A percentile compares a stretch with the other conserved stretches of the same genome.
These are phyloP conservation scores for Colletotrichum sansevieriae DNA, from an alignment of 2,329 filamentous ascomycete genomes.

Conservation along the genomic window DNA sequence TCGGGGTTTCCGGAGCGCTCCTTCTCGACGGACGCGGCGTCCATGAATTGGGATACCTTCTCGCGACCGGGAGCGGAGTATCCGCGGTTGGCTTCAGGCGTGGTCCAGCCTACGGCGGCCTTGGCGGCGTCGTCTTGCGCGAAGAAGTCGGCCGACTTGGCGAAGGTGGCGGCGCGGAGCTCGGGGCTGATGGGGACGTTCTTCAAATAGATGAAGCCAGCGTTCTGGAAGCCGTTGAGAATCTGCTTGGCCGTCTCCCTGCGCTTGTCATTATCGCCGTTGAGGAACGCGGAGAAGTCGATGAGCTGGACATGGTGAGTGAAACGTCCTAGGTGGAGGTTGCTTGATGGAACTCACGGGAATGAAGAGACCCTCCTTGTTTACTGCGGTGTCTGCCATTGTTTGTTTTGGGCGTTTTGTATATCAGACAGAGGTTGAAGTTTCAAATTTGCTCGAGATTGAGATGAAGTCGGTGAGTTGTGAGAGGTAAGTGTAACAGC, in stretches of 20 bases:
- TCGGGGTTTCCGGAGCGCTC: slow-evolving; percentile 71
- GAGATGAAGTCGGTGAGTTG: neutral
- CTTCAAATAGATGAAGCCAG: slow-evolving; percentile 90
- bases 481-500: neutral
- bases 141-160: slow-evolving; percentile 79
- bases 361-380: slow-evolving; percentile 66
- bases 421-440: neutral
- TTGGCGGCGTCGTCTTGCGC: slow-evolving; percentile 72
- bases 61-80: slow-evolving; percentile 79
- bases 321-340: neutral
- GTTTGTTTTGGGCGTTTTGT: slow-evolving; percentile 19
- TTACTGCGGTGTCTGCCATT: slow-evolving; percentile 60
- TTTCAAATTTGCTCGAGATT: neutral
- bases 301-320: slow-evolving; percentile 69
- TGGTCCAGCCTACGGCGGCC: slow-evolving; percentile 77
- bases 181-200: slow-evolving; percentile 78
- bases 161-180: slow-evolving; percentile 73
- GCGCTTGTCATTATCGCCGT: slow-evolving; percentile 71
- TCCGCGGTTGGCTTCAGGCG: slow-evolving; percentile 78
- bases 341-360: slow-evolving; percentile 57
- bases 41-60: slow-evolving; percentile 73
- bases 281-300: slow-evolving; percentile 81
- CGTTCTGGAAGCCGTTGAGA: slow-evolving; percentile 83
- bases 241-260: slow-evolving; percentile 77
- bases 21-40: slow-evolving; percentile 68